Evolutionary conservation across 768 basidiomycete species (phyloP), one percentile per base, ranked within the genome.

Genomic region (Suillus spraguei): DNA sequence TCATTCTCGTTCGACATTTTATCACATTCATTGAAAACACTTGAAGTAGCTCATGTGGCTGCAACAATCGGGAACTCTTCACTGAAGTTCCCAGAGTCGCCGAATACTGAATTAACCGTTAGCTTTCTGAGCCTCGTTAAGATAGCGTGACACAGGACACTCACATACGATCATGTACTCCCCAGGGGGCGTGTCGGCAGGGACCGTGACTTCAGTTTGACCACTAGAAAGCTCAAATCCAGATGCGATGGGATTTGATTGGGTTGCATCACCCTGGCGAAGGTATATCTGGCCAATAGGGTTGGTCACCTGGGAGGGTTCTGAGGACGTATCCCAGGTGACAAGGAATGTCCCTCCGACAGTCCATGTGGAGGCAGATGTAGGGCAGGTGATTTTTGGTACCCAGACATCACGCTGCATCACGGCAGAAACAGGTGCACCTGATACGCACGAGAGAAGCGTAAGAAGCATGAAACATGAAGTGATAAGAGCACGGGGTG

Each of bases 1-100:
- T 39, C 10, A 13, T 20, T 58, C 10, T 58, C 6, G 20, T 58
- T 17, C 28, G 39, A 6, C 9, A 9, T n/a, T n/a, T n/a, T n/a
- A n/a, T n/a, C n/a, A n/a, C n/a, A n/a, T 41, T n/a, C 16, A 58
- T 20, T 13, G 0, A 35, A 17, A 58, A 28, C 10, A 1, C 28
- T 41, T 17, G 24, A 28, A 11, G 24, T 10, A 58, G 39, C 39
- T 74, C 63, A 62, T 24, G 62, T 7, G 32, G 64, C 61, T 41
- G 44, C 44, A 14, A 47, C 6, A 63, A 87, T 86, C 16, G 76
- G 77, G 67, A 87, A 87, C 50, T 60, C 20, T 8, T 71, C 72
- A 35, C 84, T 80, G 58, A 73, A 79, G 67, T 85, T 81, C 38
- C 84, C 84, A 58, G 83, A 85, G 67, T 86, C 84, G 8, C 84